These are phyloP conservation scores for Acer saccharum DNA, from an alignment of 345 rosid genomes.

Conservation along the genomic window DNA sequence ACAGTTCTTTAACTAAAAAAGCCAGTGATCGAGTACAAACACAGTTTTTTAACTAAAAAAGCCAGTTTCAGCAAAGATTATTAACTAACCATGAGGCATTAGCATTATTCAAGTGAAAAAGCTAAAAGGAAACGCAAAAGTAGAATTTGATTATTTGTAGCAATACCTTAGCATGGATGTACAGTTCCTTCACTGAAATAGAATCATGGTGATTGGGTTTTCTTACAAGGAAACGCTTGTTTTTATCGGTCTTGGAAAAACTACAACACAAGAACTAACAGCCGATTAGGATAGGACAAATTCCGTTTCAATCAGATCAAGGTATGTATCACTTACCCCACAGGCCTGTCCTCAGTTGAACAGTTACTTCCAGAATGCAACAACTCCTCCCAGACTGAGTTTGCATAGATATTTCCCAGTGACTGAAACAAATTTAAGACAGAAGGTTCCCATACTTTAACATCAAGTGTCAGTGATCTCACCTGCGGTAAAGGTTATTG, in stretches of 20 bases:
- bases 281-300: slow-evolving; percentile 23
- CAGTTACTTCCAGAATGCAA: slow-evolving; percentile 40
- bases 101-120: neutral
- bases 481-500: slow-evolving; percentile 46
- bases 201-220: slow-evolving; percentile 64
- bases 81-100: neutral
- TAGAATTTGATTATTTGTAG: slow-evolving; percentile 1
- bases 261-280: slow-evolving; percentile 34
- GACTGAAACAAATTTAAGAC: slow-evolving; percentile 72
- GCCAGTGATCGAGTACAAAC: neutral
- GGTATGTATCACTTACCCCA: slow-evolving; percentile 46
- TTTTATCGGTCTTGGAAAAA: slow-evolving; percentile 45
- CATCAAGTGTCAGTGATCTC: slow-evolving; percentile 77
- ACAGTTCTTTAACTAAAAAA: slow-evolving; percentile 6
- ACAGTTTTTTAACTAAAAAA: slow-evolving; percentile 7
- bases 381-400: slow-evolving; percentile 83
- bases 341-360: slow-evolving; percentile 36
- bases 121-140: neutral
- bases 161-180: slow-evolving; percentile 75
- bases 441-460: slow-evolving; percentile 85
- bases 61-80: neutral
- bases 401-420: slow-evolving; percentile 66
- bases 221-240: slow-evolving; percentile 46
- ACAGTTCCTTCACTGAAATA: slow-evolving; percentile 68
- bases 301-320: slow-evolving; percentile 17